phyloP scores from a whole-genome alignment of 2,329 filamentous ascomycete genomes.

The Immersiporthe knoxdaviesiana region DNA sequence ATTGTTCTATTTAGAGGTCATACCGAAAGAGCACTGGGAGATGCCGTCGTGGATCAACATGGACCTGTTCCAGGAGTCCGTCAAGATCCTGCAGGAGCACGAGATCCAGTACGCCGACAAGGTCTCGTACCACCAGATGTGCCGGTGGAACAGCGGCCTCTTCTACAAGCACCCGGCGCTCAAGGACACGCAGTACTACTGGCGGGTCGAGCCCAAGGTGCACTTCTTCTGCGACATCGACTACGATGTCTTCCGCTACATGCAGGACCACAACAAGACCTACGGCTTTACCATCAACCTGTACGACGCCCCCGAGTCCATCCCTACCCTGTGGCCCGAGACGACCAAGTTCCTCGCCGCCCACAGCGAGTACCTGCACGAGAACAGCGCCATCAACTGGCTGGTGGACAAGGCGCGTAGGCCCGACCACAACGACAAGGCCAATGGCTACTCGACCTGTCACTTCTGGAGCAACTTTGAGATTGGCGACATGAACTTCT shows the following conservation, averaged over 20 bases:
- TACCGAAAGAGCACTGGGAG: slow-evolving; percentile 95
- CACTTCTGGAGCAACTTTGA: slow-evolving; percentile 99
- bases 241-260: slow-evolving; percentile 97
- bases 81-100: slow-evolving; percentile 79
- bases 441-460: slow-evolving; percentile 94
- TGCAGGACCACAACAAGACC: slow-evolving; percentile 98
- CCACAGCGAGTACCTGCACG: slow-evolving; percentile 78
- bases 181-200: slow-evolving; percentile 84
- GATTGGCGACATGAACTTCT: slow-evolving; percentile 91
- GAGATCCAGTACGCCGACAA: slow-evolving; percentile 88
- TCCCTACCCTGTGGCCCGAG: slow-evolving; percentile 92
- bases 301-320: slow-evolving; percentile 86
- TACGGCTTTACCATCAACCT: slow-evolving; percentile 99
- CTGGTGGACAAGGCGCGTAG: slow-evolving; percentile 76
- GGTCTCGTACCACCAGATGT: slow-evolving; percentile 98
- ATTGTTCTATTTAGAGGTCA: slow-evolving; percentile 69
- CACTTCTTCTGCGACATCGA: slow-evolving; percentile 99
- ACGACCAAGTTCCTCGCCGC: slow-evolving; percentile 87
- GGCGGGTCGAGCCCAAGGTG: slow-evolving; percentile 97
- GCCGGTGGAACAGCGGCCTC: slow-evolving; percentile 96
- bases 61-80: slow-evolving; percentile 83
- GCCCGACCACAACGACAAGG: slow-evolving; percentile 77
- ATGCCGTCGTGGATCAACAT: slow-evolving; percentile 89
- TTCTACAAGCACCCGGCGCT: slow-evolving; percentile 97
- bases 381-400: slow-evolving; percentile 88